Percentiles rank a stretch among this genome's conserved stretches.
These are phyloP conservation scores for Penicillium tannophilum DNA, from an alignment of 495 filamentous ascomycete species.

Conservation along the genomic window DNA sequence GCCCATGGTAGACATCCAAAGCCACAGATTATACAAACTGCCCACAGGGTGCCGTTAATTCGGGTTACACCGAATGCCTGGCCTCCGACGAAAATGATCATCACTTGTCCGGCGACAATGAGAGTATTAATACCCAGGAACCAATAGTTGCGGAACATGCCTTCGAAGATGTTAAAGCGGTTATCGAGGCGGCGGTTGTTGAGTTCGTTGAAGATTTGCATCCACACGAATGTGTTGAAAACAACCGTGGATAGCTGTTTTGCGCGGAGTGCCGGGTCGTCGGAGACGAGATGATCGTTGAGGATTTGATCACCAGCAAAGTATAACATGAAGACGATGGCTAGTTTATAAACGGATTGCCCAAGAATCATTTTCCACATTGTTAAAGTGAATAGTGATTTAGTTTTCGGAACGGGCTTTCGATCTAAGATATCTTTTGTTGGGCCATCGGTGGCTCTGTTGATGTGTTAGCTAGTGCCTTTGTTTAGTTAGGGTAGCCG, in stretches of 20 bases:
- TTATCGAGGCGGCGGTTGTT: constrained; percentile 92
- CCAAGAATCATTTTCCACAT: constrained; percentile 98
- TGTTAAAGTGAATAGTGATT: constrained; percentile 74
- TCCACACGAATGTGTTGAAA: constrained; percentile 96
- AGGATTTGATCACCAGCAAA: constrained; percentile 68
- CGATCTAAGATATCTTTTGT: constrained; percentile 76
- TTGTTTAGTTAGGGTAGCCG: neutral
- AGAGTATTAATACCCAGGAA: constrained; percentile 80
- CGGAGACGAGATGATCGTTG: constrained; percentile 43
- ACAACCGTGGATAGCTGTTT: constrained; percentile 70
- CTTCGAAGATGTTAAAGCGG: constrained; percentile 86
- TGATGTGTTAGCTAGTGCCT: constrained; percentile 12
- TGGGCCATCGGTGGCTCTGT: constrained; percentile 75
- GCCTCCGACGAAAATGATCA: constrained; percentile 79
- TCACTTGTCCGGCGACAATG: constrained; percentile 77
- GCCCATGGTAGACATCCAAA: constrained; percentile 74
- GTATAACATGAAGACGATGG: constrained; percentile 75
- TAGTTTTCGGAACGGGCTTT: constrained; percentile 78
- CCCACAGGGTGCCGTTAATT: constrained; percentile 73
- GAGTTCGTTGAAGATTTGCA: constrained; percentile 96
- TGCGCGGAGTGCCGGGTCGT: constrained; percentile 29
- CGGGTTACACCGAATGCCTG: constrained; percentile 71
- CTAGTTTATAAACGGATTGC: constrained; percentile 80
- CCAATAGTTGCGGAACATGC: constrained; percentile 74
- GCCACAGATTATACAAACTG: constrained; percentile 70